phyloP scores from a whole-genome alignment of 1,139 yeast species.

The Spathaspora sp. region DNA sequence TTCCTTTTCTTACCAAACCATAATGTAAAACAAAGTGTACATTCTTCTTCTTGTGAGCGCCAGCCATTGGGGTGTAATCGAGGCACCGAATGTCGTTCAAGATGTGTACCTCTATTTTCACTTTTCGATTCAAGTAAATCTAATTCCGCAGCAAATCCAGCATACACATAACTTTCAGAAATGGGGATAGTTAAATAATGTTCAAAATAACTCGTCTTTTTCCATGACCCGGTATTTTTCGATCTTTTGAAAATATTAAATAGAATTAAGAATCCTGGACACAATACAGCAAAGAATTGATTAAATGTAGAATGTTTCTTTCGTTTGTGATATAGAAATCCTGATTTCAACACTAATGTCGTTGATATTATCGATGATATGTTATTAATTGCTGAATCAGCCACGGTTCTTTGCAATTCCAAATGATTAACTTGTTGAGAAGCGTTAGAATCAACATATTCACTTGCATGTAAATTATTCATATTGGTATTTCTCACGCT shows the following conservation, averaged over 20 bases:
- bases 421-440: slow-evolving; percentile 50
- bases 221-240: slow-evolving; percentile 45
- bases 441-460: slow-evolving; percentile 57
- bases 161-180: slow-evolving; percentile 68
- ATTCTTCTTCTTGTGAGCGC: slow-evolving; percentile 76
- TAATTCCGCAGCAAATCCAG: slow-evolving; percentile 60
- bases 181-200: slow-evolving; percentile 62
- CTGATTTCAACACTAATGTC: slow-evolving; percentile 32
- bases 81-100: slow-evolving; percentile 63
- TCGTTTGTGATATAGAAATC: slow-evolving; percentile 65
- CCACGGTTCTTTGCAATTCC: slow-evolving; percentile 36
- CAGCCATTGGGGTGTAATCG: slow-evolving; percentile 80
- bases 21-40: slow-evolving; percentile 70
- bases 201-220: slow-evolving; percentile 41
- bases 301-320: slow-evolving; percentile 67
- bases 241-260: slow-evolving; percentile 49
- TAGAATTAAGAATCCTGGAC: slow-evolving; percentile 67
- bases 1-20: slow-evolving; percentile 76
- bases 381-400: not conserved
- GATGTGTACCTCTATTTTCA: slow-evolving; percentile 46
- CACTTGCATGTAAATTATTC: slow-evolving; percentile 48
- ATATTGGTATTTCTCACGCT: slow-evolving; percentile 48
- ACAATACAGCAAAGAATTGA: slow-evolving; percentile 59
- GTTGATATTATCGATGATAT: not conserved
- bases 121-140: slow-evolving; percentile 55